These are phyloP conservation scores for Penicillium herquei DNA, from an alignment of 495 filamentous ascomycete species.

Conservation along the genomic window DNA sequence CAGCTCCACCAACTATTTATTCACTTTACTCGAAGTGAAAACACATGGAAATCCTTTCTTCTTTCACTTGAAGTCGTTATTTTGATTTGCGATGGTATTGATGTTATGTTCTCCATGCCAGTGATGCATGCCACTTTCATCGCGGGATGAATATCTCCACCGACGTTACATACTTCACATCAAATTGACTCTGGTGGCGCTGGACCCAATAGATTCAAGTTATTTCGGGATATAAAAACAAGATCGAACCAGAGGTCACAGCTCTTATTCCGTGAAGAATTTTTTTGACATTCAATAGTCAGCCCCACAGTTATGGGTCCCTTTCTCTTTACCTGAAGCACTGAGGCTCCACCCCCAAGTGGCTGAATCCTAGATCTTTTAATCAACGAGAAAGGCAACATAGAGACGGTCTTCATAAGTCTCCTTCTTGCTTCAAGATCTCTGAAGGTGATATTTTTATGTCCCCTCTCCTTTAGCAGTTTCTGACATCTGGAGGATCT, in stretches of 20 bases:
- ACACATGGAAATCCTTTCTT: background rate
- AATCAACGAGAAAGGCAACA: background rate
- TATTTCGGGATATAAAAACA: too few species aligned
- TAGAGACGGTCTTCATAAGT: background rate
- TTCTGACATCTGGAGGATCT: too few species aligned
- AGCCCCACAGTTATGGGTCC: background rate
- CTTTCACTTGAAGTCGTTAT: background rate
- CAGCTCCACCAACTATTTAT: background rate
- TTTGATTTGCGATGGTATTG: background rate
- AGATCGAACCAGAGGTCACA: background rate
- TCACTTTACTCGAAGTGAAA: background rate
- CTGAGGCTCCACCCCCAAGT: background rate
- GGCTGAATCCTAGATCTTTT: background rate
- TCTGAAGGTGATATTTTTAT: too few species aligned
- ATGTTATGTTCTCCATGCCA: too few species aligned
- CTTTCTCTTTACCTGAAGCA: background rate
- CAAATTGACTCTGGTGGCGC: background rate
- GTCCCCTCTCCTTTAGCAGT: too few species aligned
- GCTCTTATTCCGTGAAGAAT: background rate
- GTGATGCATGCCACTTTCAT: background rate
- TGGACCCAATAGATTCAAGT: background rate
- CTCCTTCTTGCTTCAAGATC: too few species aligned
- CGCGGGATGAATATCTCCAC: background rate
- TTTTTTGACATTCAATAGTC: constrained; percentile 1
- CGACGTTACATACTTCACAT: background rate